Evolutionary conservation across 306 rosid genomes (phyloP), one percentile per base, ranked within the genome.

Genomic region (Echinosophora koreensis): DNA sequence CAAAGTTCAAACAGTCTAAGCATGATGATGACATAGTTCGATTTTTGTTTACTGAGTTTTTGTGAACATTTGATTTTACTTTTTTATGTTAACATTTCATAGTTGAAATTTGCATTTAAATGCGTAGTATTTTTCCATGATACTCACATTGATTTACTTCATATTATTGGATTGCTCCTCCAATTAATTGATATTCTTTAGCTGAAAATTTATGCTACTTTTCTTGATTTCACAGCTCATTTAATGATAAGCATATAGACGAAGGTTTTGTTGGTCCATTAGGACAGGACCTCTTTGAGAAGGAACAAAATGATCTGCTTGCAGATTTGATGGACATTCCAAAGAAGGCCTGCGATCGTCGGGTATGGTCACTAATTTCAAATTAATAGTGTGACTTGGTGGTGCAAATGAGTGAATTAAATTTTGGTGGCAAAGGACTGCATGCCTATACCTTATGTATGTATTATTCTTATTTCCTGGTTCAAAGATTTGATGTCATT

Each of bases 271-370:
- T 42, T n/a, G 94, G 94, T 41, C 87, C 94, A 13, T 68, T 95
- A 44, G 97, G 92, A 27, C 72, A n/a, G 14, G 92, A 86, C 30
- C 99, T 95, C 65, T 95, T 92, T 18, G 88, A 89, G 82, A 95
- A 87, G 82, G 99, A 95, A 75, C 99, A 95, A 30, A 91, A 88
- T 35, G 84, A 92, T 71, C 88, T 95, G 44, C 85, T 95, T 10
- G 74, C 96, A 13, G 97, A 95, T 78, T 83, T 95, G 86, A 82
- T 83, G 66, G 96, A 95, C 77, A 87, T 92, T 73, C 97, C 97
- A 22, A 92, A 89, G 86, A 95, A 95, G 79, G 89, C 99, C 8
- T 90, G 97, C 3, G 99, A 95, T 78, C 97, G 94, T 17, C 84
- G 90, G 84, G 97, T 94, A 89, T 68, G 85, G 55, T 50, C 2